Evolutionary conservation across 2,329 filamentous ascomycete genomes (phyloP), one percentile per base, ranked within the genome.

Genomic region (Kalmusia sp.): DNA sequence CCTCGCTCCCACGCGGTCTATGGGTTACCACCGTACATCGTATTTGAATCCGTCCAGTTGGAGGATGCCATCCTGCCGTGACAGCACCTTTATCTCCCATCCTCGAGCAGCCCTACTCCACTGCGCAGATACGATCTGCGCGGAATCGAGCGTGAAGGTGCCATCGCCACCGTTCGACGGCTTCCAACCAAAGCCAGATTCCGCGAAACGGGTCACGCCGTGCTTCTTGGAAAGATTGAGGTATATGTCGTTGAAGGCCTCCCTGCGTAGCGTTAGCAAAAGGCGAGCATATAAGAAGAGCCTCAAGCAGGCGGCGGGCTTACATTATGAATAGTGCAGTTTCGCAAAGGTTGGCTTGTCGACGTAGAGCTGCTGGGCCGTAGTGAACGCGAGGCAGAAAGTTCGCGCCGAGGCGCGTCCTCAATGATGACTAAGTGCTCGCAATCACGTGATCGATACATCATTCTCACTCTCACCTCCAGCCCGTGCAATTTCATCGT

Each of bases 241-340:
- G 78, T 95, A 93, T 79, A 98, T 96, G 78, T 92, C 92, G 73
- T 98, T 93, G 79, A 99, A 99, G 72, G 89, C 95, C 86, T 99
- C 95, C 84, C 84, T 87, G 57, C 31, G 2, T 9, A 31, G 8
- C 4, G 2, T 28, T 24, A 25, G 44, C 49, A 24, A 25, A 15
- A 8, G 5, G 12, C 11, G 15, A 21, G 5, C 27, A 21, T 9
- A 21, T 11, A 21, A 2, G 7, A 35, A 15, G 21, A 19, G 21
- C 31, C 25, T 17, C 9, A 15, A 27, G 33, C 33, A 21, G 6
- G 6, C 9, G 4, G 4, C 31, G 9, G n/a, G n/a, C 44, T 28
- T 47, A 47, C 44, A 47, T 47, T 7, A 37, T 17, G 15, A 21
- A 12, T 17, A 15, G 7, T 17, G 11, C 15, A 28, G 34, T 17